Conservation (phyloP, 2,329 filamentous ascomycete genomes). For the Colletotrichum spinosum region DNA sequence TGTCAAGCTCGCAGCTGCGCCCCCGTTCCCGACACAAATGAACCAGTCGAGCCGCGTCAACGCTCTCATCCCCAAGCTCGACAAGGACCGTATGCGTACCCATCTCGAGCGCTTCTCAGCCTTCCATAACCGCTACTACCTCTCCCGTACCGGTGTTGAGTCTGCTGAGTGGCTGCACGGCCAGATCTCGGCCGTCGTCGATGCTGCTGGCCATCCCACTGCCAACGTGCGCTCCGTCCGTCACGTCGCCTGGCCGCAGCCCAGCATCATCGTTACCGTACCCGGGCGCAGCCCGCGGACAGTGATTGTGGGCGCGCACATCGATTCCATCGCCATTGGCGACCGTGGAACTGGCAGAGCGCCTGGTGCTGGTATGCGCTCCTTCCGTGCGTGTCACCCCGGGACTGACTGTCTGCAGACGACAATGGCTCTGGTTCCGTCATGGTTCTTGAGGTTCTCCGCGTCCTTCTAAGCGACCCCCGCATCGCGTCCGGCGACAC, state of each 20-base stretch:
- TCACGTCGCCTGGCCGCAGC: conserved; percentile 77
- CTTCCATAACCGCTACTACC: conserved; percentile 77
- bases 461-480: conserved; percentile 74
- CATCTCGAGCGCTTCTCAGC: conserved; percentile 66
- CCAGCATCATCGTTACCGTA: conserved; percentile 83
- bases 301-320: conserved; percentile 81
- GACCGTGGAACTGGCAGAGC: conserved; percentile 77
- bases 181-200: conserved; percentile 72
- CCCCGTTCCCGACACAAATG: conserved; percentile 38
- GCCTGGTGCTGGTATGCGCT: conserved; percentile 66
- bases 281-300: conserved; percentile 77
- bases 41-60: conserved; percentile 39
- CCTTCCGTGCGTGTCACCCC: not conserved
- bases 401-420: conserved; percentile 55
- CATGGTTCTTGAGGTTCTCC: conserved; percentile 82
- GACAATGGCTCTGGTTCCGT: conserved; percentile 83
- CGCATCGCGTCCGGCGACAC: conserved; percentile 72
- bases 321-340: conserved; percentile 84
- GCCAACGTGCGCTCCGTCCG: conserved; percentile 73
- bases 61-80: conserved; percentile 31
- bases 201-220: conserved; percentile 68
- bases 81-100: conserved; percentile 25
- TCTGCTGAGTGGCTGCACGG: conserved; percentile 80
- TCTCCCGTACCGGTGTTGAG: conserved; percentile 72
- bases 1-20: conserved; percentile 26